These are phyloP conservation scores for Pascua sp. DNA, from an alignment of 1,284 basidiomycete species.

Conservation along the genomic window DNA sequence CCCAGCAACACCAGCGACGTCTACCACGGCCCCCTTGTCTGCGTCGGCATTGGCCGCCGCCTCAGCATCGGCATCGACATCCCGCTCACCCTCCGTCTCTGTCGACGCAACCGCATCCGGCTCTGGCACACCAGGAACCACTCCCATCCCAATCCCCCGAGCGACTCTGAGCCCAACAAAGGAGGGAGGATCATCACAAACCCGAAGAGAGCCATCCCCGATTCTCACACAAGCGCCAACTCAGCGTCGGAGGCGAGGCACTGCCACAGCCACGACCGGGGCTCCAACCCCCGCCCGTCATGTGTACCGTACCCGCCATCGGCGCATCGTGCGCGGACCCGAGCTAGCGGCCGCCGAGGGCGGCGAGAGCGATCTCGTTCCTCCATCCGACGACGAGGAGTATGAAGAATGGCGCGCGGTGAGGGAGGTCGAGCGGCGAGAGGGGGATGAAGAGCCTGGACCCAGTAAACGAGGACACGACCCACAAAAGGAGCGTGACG, in stretches of 20 bases:
- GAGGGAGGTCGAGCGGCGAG: slow-evolving; percentile 5
- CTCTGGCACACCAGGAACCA: too few relatives aligned
- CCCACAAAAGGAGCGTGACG: too few relatives aligned
- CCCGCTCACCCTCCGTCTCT: too few relatives aligned
- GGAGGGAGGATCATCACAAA: too few relatives aligned
- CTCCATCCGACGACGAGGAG: slow-evolving; percentile 43
- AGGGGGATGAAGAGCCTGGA: background rate
- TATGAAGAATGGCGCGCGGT: slow-evolving; percentile 35
- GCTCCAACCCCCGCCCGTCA: background rate
- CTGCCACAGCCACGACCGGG: background rate
- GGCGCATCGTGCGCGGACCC: slow-evolving; percentile 7
- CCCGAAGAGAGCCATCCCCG: too few relatives aligned
- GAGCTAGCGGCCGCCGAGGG: slow-evolving; percentile 12
- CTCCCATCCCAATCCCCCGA: too few relatives aligned
- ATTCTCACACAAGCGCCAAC: background rate
- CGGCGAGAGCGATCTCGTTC: slow-evolving; percentile 30
- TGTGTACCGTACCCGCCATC: slow-evolving; percentile 14
- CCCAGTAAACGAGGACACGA: background rate
- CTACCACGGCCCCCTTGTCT: background rate
- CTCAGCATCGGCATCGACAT: too few relatives aligned
- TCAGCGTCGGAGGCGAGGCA: background rate
- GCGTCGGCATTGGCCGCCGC: too few relatives aligned
- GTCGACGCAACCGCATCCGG: too few relatives aligned
- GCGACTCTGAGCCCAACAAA: too few relatives aligned
- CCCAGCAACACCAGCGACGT: background rate